Evolutionary conservation across 1,139 yeast species (phyloP).

Genomic region (Debaryomyces fabryi): DNA sequence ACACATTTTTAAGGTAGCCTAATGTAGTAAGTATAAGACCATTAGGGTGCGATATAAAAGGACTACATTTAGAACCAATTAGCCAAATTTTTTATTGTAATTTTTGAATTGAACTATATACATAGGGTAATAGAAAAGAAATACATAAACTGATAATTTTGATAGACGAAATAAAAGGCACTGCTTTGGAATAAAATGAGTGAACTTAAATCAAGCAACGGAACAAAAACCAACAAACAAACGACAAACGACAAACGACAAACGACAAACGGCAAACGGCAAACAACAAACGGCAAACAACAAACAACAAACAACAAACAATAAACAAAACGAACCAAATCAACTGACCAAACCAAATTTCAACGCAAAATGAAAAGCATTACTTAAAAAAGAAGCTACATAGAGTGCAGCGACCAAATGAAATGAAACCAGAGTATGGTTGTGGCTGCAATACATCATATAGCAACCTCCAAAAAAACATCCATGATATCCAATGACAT

Average conservation of each 20-base stretch:
- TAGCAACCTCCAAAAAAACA: neutral
- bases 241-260: neutral
- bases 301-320: neutral
- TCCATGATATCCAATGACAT: neutral
- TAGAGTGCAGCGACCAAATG: neutral
- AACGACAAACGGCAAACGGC: too few relatives aligned
- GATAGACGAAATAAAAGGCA: conserved; percentile 1
- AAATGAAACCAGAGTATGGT: conserved; percentile 4
- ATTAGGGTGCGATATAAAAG: neutral
- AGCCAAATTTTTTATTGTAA: neutral
- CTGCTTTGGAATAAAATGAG: neutral
- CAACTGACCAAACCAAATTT: conserved; percentile 8
- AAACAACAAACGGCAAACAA: neutral
- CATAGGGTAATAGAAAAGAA: conserved; percentile 2
- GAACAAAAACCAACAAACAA: neutral
- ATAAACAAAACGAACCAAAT: conserved; percentile 5
- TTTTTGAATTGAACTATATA: conserved; percentile 8
- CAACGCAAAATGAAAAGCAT: conserved; percentile 5
- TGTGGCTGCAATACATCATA: neutral
- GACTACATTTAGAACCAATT: neutral
- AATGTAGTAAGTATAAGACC: conserved; percentile 1
- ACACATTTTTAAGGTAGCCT: neutral
- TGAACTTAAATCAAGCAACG: neutral
- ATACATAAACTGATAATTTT: neutral
- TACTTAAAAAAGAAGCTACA: conserved; percentile 4